phyloP scores from a whole-genome alignment of 306 rosid species.

The Sophora flavescens region DNA sequence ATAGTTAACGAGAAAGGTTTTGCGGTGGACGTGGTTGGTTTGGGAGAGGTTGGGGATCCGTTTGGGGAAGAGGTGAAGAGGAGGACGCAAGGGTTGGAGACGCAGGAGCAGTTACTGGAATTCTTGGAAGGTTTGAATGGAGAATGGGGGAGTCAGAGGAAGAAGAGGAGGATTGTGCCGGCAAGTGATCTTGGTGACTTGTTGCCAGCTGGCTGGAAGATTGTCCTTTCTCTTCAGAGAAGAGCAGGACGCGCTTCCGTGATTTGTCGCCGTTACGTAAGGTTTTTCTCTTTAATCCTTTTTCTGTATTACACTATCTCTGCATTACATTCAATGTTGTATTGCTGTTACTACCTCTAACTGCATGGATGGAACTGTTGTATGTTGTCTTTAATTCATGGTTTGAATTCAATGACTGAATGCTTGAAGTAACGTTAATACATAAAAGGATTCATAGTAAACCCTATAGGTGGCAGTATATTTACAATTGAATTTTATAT shows the following conservation, averaged over 20 bases:
- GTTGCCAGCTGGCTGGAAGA: conserved; percentile 72
- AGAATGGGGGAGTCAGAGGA: conserved; percentile 73
- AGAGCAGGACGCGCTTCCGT: conserved; percentile 54
- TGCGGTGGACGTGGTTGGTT: conserved; percentile 47
- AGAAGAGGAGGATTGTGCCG: conserved; percentile 71
- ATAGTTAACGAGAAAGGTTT: conserved; percentile 41
- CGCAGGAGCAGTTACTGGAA: conserved; percentile 58
- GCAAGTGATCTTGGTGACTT: conserved; percentile 56
- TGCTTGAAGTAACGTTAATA: neutral
- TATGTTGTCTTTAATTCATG: neutral
- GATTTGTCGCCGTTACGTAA: conserved; percentile 70
- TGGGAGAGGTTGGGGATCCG: conserved; percentile 59
- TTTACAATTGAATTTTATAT: neutral
- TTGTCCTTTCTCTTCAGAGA: conserved; percentile 63
- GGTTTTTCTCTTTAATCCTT: conserved; percentile 56
- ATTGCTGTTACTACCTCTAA: neutral
- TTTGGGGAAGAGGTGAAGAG: conserved; percentile 63
- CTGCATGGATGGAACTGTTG: neutral
- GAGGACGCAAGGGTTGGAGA: conserved; percentile 70
- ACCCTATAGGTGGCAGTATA: neutral
- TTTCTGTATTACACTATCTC: neutral
- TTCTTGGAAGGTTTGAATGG: conserved; percentile 68
- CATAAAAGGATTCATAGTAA: neutral
- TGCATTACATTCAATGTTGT: neutral
- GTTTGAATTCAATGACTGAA: conserved; percentile 8